These are phyloP conservation scores for Byssochlamys sp. DNA, from an alignment of 2,329 filamentous ascomycete genomes.

Conservation along the genomic window DNA sequence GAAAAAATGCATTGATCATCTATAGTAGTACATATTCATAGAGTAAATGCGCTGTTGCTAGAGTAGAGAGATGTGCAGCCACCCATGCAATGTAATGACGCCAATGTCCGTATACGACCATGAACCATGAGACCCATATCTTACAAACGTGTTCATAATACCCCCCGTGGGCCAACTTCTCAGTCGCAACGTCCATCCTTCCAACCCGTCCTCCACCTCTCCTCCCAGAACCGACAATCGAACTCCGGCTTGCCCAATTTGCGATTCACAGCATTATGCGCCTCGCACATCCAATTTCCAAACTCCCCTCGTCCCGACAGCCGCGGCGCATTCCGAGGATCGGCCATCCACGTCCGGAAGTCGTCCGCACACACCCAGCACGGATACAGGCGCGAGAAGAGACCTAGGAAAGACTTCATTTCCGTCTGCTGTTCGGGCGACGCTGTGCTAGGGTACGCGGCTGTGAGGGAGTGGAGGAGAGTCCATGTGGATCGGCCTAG, in stretches of 20 bases:
- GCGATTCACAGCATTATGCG: conserved; percentile 43
- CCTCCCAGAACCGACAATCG: conserved; percentile 82
- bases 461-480: conserved; percentile 81
- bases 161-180: conserved; percentile 2
- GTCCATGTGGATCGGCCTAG: conserved; percentile 89
- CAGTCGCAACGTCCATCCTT: conserved; percentile 57
- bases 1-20: neutral
- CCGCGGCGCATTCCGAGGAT: conserved; percentile 53
- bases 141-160: neutral
- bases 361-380: conserved; percentile 94
- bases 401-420: conserved; percentile 63
- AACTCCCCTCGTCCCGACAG: conserved; percentile 43
- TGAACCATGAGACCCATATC: neutral
- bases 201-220: conserved; percentile 87
- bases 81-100: neutral
- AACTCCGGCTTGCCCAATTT: conserved; percentile 87
- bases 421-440: conserved; percentile 62
- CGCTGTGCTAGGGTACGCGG: conserved; percentile 67
- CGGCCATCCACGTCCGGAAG: conserved; percentile 70
- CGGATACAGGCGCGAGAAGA: conserved; percentile 81
- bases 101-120: neutral
- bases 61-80: neutral
- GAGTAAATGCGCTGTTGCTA: neutral
- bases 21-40: neutral
- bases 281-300: conserved; percentile 42